Conservation (phyloP, 75 land plant genomes). For the Adiantum capillusveneris region DNA sequence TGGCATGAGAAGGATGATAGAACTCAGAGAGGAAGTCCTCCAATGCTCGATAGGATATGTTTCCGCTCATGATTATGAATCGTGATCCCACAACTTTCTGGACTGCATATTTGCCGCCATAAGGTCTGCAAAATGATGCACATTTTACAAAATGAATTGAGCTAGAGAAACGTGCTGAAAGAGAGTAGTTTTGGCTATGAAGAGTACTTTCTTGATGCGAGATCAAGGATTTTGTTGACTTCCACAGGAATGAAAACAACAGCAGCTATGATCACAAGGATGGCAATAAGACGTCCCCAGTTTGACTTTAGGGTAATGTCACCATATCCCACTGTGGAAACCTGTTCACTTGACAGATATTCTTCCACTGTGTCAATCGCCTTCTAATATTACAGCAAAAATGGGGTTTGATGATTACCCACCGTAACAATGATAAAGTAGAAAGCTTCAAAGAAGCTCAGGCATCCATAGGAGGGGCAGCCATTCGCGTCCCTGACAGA, state of each 20-base stretch:
- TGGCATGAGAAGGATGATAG: constrained; percentile 43
- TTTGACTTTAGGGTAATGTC: constrained; percentile 31
- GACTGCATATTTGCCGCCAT: constrained; percentile 37
- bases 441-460: constrained; percentile 39
- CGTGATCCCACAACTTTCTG: constrained; percentile 34
- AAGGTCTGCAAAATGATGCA: constrained; percentile 22
- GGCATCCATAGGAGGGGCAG: constrained; percentile 30
- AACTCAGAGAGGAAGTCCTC: constrained; percentile 43
- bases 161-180: not conserved
- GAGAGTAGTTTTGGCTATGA: too few relatives aligned
- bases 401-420: constrained; percentile 2
- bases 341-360: constrained; percentile 18
- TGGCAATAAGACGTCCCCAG: constrained; percentile 32
- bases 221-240: constrained; percentile 35
- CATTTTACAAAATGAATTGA: not conserved
- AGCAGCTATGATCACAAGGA: constrained; percentile 30
- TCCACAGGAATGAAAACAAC: constrained; percentile 32
- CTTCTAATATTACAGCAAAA: constrained; percentile 5
- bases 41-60: constrained; percentile 29
- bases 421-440: constrained; percentile 46
- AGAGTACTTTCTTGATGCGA: constrained; percentile 42
- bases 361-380: not conserved
- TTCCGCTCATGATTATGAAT: constrained; percentile 40
- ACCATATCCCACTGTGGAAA: constrained; percentile 45
- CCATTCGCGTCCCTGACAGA: constrained; percentile 19